phyloP scores from a whole-genome alignment of 305 asterid genomes.

The Rubia peregrina region DNA sequence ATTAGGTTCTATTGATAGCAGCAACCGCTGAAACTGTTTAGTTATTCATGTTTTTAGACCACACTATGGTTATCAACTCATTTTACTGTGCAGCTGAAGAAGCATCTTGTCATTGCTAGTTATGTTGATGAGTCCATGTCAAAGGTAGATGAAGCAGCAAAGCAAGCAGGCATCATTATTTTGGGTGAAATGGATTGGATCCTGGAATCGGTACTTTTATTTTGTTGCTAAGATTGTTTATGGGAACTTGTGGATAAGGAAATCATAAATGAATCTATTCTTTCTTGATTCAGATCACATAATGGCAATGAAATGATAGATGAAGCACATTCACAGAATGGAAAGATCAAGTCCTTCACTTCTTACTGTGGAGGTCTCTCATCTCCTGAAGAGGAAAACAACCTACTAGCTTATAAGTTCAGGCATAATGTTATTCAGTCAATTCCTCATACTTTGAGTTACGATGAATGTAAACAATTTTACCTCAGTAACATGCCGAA shows the following conservation, averaged over 20 bases:
- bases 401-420: constrained; percentile 88
- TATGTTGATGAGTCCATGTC: constrained; percentile 85
- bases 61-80: constrained; percentile 2
- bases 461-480: not conserved
- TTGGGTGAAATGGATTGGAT: constrained; percentile 97
- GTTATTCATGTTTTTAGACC: not conserved
- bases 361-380: constrained; percentile 98
- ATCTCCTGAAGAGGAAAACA: constrained; percentile 90
- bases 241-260: not conserved
- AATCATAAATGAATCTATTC: not conserved
- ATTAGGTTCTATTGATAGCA: not conserved
- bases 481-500: not conserved
- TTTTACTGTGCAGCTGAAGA: constrained; percentile 50
- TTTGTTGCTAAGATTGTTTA: not conserved
- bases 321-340: constrained; percentile 65
- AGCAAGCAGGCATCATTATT: constrained; percentile 59
- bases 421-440: constrained; percentile 38
- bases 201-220: constrained; percentile 69
- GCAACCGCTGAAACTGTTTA: not conserved
- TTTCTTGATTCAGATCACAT: constrained; percentile 62
- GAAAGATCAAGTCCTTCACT: constrained; percentile 78
- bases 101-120: constrained; percentile 90
- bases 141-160: constrained; percentile 71
- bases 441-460: not conserved
- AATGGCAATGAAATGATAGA: constrained; percentile 97